phyloP scores from a whole-genome alignment of 257 asterid genomes.

The Osmanthus fragrans region DNA sequence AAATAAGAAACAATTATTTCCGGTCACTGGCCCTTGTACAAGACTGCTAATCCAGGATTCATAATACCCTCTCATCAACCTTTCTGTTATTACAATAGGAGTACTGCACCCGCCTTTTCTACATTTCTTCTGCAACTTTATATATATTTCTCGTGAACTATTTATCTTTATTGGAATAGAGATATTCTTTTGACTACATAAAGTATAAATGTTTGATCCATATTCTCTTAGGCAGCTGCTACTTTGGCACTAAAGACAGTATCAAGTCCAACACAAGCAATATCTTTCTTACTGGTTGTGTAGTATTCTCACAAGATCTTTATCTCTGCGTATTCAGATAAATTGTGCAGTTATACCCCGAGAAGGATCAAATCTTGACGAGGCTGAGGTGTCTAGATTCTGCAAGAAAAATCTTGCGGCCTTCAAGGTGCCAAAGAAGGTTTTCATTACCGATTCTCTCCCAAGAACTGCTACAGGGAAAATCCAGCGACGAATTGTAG shows the following conservation, averaged over 20 bases:
- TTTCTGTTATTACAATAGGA: not conserved
- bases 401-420: constrained; percentile 91
- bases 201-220: not conserved
- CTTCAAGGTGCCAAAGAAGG: constrained; percentile 95
- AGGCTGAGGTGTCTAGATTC: constrained; percentile 62
- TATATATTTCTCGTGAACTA: too few species aligned
- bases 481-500: constrained; percentile 77
- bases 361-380: constrained; percentile 68
- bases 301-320: constrained; percentile 1
- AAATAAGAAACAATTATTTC: too few species aligned
- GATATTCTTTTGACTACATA: too few species aligned
- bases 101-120: too few species aligned
- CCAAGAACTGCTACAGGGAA: constrained; percentile 95
- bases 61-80: not conserved
- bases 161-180: too few species aligned
- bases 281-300: not conserved
- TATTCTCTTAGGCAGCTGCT: not conserved
- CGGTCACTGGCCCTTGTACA: too few species aligned
- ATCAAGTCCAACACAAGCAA: not conserved
- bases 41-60: too few species aligned
- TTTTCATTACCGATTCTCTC: constrained; percentile 76
- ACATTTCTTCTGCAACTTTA: too few species aligned
- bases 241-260: not conserved
- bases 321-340: constrained; percentile 47
- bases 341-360: constrained; percentile 90